A percentile compares a stretch with the other conserved stretches of the same genome.
Evolutionary conservation across 106 monocot genomes (phyloP).

Genomic region (Dendrobium officinale): DNA sequence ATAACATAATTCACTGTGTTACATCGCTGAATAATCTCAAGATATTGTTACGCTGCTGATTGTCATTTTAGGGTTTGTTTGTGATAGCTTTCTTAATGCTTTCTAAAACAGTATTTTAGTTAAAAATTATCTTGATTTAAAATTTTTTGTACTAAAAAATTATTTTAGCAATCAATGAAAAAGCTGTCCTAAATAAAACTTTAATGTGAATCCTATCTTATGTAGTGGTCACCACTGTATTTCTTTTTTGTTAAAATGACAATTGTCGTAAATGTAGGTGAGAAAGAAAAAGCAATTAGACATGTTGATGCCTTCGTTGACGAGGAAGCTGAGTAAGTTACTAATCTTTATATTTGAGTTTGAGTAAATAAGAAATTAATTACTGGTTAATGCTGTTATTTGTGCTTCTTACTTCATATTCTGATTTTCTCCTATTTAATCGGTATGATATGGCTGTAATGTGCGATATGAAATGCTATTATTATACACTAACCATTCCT

Average conservation of each 20-base stretch:
- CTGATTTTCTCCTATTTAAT: neutral
- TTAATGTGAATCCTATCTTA: neutral
- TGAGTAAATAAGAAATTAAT: neutral
- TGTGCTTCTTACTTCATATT: neutral
- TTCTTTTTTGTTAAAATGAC: neutral
- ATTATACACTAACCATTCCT: neutral
- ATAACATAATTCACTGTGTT: too few species aligned
- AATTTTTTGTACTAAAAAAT: too few species aligned
- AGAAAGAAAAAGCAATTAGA: constrained; percentile 27
- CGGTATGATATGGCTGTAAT: neutral
- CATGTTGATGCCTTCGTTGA: constrained; percentile 49
- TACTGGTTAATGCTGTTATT: neutral
- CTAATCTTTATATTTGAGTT: neutral
- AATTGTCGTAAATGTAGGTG: constrained; percentile 26
- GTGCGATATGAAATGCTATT: neutral
- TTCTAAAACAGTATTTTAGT: too few species aligned
- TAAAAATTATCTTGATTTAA: too few species aligned
- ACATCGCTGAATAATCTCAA: too few species aligned
- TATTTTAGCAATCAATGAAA: too few species aligned
- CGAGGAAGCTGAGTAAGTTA: constrained; percentile 91
- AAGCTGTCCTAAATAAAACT: too few species aligned
- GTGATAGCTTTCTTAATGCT: too few species aligned
- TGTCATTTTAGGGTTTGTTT: too few species aligned
- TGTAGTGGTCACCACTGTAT: neutral
- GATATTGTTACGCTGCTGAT: too few species aligned